Evolutionary conservation across 331 rosid species (phyloP).

Genomic region (Acacia pycnantha): DNA sequence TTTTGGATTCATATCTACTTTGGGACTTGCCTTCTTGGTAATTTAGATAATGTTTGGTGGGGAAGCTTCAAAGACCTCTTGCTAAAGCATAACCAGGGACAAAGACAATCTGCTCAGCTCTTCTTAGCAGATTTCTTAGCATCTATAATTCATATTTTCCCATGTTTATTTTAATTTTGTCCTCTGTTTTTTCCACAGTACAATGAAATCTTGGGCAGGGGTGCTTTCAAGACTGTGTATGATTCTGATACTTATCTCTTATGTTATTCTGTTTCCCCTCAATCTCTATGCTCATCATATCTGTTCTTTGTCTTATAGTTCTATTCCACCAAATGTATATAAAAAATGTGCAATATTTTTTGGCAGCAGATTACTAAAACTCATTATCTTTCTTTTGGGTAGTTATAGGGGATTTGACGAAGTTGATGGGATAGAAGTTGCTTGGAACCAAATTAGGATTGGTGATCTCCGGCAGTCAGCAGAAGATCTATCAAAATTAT

Average conservation of each 20-base stretch:
- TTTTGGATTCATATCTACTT: conserved; percentile 1
- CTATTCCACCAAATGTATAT: background rate
- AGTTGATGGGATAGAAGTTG: conserved; percentile 81
- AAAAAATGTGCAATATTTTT: background rate
- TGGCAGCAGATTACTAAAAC: background rate
- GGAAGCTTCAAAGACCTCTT: background rate
- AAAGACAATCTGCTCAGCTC: no score
- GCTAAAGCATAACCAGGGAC: no score
- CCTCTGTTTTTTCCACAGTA: conserved; percentile 42
- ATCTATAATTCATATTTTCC: no score
- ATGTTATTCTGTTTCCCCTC: background rate
- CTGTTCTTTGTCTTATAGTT: background rate
- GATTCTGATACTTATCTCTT: conserved; percentile 37
- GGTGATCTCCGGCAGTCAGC: conserved; percentile 52
- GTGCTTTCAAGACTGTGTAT: conserved; percentile 88
- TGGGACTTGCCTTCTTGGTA: background rate
- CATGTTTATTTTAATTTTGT: background rate
- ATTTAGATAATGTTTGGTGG: background rate
- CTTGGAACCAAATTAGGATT: conserved; percentile 72
- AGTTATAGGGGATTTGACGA: conserved; percentile 81
- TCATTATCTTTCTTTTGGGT: background rate
- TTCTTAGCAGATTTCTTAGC: no score
- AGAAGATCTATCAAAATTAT: conserved; percentile 57
- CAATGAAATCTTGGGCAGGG: conserved; percentile 76
- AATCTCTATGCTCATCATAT: background rate